Base-by-base conservation (phyloP, 129 eudicot genomes). In the Mikania micrantha region DNA sequence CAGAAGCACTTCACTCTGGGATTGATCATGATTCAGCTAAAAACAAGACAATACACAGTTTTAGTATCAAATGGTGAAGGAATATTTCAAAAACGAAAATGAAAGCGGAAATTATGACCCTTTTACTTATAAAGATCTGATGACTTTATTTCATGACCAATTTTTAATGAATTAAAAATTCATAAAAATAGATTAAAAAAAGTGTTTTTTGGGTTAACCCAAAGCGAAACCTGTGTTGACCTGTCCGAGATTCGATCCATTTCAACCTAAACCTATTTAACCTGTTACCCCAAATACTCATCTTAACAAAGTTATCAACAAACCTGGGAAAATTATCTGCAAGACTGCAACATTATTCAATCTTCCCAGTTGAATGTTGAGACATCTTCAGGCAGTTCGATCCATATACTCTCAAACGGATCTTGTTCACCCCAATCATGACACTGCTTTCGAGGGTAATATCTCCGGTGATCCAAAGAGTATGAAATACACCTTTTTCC, bases 391-490 rank as follows among this genome's bases (percentile, higher is more conserved):
- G 97, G 97, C 29, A 95, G 92, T 71, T 90, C 97, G 20, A 90
- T 80, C 97, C 97, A 90, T 31, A 90, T 84, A 78, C 90, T 84
- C 83, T 87, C 95, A 49, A 87, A 90, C n/a, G 97, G 97, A 73
- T 90, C 87, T 75, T 87, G 95, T 77, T 90, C 95, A 27, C 97
- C 95, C 97, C 97, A 90, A 45, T 87, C 97, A 74, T 87, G 90
- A 54, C 85, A 83, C 84, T 90, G 90, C 75, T 87, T 90, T 10
- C 90, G 74, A 0, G 97, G 97, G 70, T 82, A 87, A 50, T 91
- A 91, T 80, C 97, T 83, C 49, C 53, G 59, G 20, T 85, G 79
- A 48, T 80, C 87, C 24, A 91, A 78, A 38, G 97, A 91, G 80
- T 87, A 91, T 7, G 95, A 87, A 54, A 91, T 75, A 61, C 97